Conservation (phyloP, 2,329 filamentous ascomycete genomes). For the Ophiostoma pallidulum region DNA sequence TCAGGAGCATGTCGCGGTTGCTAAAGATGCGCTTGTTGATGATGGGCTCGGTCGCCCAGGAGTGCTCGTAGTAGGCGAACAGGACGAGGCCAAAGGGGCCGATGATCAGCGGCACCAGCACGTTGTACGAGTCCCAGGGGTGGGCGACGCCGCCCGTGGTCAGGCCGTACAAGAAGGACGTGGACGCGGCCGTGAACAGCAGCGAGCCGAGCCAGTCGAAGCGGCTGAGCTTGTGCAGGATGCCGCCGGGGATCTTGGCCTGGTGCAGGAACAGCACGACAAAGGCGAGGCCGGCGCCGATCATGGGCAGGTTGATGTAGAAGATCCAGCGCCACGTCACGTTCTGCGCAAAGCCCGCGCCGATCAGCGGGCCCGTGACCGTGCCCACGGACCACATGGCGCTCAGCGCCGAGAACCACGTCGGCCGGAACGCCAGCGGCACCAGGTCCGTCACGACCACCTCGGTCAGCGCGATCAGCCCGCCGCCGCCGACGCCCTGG, state of each 20-base stretch:
- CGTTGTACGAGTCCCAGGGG: conserved; percentile 31
- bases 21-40: conserved; percentile 36
- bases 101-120: conserved; percentile 34
- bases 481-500: conserved; percentile 29
- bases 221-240: conserved; percentile 24
- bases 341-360: conserved; percentile 18
- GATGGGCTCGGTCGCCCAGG: conserved; percentile 22
- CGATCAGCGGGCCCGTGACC: conserved; percentile 19
- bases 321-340: conserved; percentile 31
- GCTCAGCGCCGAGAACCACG: conserved; percentile 18
- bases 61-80: conserved; percentile 15
- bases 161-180: conserved; percentile 34
- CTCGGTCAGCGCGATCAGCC: conserved; percentile 26
- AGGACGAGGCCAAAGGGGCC: conserved; percentile 28
- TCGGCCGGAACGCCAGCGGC: conserved; percentile 19
- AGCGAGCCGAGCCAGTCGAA: conserved; percentile 37
- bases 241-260: conserved; percentile 26
- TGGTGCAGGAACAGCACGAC: conserved; percentile 26
- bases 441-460: conserved; percentile 27
- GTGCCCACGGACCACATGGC: conserved; percentile 18
- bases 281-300: conserved; percentile 19
- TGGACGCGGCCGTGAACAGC: conserved; percentile 30
- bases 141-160: conserved; percentile 33
- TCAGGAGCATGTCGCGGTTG: conserved; percentile 24
- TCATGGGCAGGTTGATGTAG: conserved; percentile 33